phyloP scores from a whole-genome alignment of 1,139 yeast species.

The Hyphopichia burtonii region DNA sequence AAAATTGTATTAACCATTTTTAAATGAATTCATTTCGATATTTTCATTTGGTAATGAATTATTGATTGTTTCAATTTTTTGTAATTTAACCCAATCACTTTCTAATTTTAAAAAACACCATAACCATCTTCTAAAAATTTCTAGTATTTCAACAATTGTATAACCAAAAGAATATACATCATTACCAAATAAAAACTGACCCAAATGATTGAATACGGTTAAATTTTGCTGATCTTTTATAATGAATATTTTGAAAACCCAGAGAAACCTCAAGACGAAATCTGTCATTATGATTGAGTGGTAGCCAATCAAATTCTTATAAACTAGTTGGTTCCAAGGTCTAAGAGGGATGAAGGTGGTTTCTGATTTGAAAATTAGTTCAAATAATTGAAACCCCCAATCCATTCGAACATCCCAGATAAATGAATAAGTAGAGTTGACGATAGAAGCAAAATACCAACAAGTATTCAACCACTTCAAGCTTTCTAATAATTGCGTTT shows the following conservation, averaged over 20 bases:
- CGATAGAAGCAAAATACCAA: slow-evolving; percentile 54
- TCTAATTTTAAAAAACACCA: slow-evolving; percentile 89
- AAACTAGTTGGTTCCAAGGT: slow-evolving; percentile 19
- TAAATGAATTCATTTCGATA: slow-evolving; percentile 1
- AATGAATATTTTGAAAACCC: slow-evolving; percentile 60
- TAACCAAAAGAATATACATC: slow-evolving; percentile 58
- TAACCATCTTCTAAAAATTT: slow-evolving; percentile 77
- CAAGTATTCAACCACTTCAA: slow-evolving; percentile 22
- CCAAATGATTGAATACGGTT: slow-evolving; percentile 4
- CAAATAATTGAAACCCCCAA: slow-evolving; percentile 74
- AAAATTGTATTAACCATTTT: not conserved
- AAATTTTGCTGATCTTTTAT: slow-evolving; percentile 20
- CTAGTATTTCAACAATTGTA: slow-evolving; percentile 66
- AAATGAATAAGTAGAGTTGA: slow-evolving; percentile 76
- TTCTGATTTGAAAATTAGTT: slow-evolving; percentile 17
- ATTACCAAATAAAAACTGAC: slow-evolving; percentile 37
- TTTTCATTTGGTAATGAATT: not conserved
- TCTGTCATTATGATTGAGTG: slow-evolving; percentile 58
- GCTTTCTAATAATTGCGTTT: slow-evolving; percentile 11
- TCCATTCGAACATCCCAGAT: slow-evolving; percentile 88
- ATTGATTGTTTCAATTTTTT: slow-evolving; percentile 4
- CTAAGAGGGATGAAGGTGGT: slow-evolving; percentile 17
- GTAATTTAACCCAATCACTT: slow-evolving; percentile 59
- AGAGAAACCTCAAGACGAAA: slow-evolving; percentile 64
- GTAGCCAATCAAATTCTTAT: slow-evolving; percentile 30